These are phyloP conservation scores for Colletotrichum chrysophilum DNA, from an alignment of 2,329 filamentous ascomycete species.

Conservation along the genomic window DNA sequence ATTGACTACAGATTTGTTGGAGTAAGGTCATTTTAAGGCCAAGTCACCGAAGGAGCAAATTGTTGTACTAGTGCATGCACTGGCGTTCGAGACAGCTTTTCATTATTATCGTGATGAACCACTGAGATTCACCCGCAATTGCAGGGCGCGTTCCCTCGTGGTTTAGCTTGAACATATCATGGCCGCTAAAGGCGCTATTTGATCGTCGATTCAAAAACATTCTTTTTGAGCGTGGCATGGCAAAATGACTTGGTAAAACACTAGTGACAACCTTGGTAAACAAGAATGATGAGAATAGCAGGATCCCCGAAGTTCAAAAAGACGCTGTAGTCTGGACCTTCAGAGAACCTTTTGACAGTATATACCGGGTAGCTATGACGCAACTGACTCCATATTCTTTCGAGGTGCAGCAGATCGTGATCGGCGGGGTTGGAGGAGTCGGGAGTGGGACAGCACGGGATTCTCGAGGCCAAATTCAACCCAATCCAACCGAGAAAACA, in stretches of 20 bases:
- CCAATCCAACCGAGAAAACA: not conserved
- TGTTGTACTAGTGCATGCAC: not conserved
- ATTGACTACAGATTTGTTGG: not conserved
- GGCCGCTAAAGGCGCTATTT: rapidly evolving
- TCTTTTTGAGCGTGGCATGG: not conserved
- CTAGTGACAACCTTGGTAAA: not conserved
- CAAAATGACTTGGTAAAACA: not conserved
- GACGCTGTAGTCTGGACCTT: not conserved
- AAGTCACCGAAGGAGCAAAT: rapidly evolving
- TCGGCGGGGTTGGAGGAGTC: not conserved
- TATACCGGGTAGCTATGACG: not conserved
- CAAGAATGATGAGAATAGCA: rapidly evolving
- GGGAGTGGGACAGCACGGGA: not conserved
- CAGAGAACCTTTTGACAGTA: not conserved
- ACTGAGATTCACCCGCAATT: not conserved
- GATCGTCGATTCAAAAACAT: not conserved
- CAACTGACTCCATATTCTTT: not conserved
- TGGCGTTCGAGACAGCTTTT: not conserved
- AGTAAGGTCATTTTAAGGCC: not conserved
- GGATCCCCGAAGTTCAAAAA: not conserved
- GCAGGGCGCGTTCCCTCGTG: not conserved
- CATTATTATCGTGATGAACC: not conserved
- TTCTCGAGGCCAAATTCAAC: not conserved
- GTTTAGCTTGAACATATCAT: rapidly evolving
- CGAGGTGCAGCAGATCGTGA: not conserved